These are phyloP conservation scores for Xylaria intraflava DNA, from an alignment of 495 filamentous ascomycete species.

Conservation along the genomic window DNA sequence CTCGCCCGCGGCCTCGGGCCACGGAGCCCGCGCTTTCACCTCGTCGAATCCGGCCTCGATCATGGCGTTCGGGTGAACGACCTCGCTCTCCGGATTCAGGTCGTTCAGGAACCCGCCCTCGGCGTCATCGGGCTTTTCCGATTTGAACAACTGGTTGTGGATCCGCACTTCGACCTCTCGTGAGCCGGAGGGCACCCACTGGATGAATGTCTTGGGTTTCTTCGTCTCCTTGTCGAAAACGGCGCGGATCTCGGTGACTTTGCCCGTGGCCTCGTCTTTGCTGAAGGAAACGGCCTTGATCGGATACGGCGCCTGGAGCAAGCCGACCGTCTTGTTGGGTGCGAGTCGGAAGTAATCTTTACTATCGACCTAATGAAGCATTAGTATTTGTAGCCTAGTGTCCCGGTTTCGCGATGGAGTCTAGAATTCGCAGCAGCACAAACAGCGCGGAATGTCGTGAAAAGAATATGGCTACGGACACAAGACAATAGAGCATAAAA, in stretches of 20 bases:
- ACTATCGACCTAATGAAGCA: slow-evolving; percentile 46
- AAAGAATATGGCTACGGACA: too few relatives aligned
- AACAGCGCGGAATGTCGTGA: too few relatives aligned
- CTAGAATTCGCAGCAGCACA: too few relatives aligned
- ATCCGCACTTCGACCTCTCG: slow-evolving; percentile 71
- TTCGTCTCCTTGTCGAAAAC: slow-evolving; percentile 60
- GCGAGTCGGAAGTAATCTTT: slow-evolving; percentile 91
- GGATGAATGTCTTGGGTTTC: slow-evolving; percentile 86
- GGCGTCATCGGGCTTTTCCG: slow-evolving; percentile 65
- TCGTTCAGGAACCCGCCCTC: slow-evolving; percentile 75
- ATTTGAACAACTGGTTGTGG: slow-evolving; percentile 80
- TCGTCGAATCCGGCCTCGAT: slow-evolving; percentile 85
- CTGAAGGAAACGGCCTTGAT: slow-evolving; percentile 73
- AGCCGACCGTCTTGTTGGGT: slow-evolving; percentile 80
- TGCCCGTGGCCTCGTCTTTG: slow-evolving; percentile 61
- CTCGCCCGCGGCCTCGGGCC: slow-evolving; percentile 71
- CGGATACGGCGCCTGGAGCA: slow-evolving; percentile 75
- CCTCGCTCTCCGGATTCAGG: slow-evolving; percentile 78
- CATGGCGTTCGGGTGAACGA: slow-evolving; percentile 68
- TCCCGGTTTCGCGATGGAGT: too few relatives aligned
- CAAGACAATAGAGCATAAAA: slow-evolving; percentile 34
- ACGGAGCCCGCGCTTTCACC: slow-evolving; percentile 64
- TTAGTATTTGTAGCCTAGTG: neutral
- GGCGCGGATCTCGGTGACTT: slow-evolving; percentile 63
- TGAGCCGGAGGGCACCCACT: slow-evolving; percentile 75